phyloP scores from a whole-genome alignment of 257 asterid species.

The Coffea canephora region DNA sequence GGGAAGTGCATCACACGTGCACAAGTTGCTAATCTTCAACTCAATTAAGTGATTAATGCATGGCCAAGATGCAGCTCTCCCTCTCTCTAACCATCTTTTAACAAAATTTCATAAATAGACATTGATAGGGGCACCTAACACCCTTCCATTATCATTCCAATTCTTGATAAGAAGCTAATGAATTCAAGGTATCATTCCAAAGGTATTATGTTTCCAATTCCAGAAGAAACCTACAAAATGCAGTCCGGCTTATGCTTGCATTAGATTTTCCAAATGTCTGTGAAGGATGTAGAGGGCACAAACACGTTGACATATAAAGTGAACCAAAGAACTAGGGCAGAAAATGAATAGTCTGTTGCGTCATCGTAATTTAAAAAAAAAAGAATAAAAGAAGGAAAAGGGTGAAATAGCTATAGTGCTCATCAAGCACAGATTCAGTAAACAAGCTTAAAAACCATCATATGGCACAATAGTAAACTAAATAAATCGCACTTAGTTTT shows the following conservation, averaged over 20 bases:
- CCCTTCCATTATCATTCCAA: background rate
- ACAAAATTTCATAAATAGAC: background rate
- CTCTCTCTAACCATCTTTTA: background rate
- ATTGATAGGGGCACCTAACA: background rate
- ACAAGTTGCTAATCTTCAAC: background rate
- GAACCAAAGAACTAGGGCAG: background rate
- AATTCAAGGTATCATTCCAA: background rate
- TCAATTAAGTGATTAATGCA: background rate
- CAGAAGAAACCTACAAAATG: background rate
- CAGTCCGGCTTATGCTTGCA: background rate
- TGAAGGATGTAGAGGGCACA: background rate
- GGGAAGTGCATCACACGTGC: background rate
- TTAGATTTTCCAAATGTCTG: background rate
- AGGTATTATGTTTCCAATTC: no score
- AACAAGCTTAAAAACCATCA: constrained; percentile 1
- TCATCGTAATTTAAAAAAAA: background rate
- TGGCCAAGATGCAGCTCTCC: background rate
- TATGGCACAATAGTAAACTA: background rate
- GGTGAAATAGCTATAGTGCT: background rate
- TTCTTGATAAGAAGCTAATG: background rate
- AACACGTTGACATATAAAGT: background rate
- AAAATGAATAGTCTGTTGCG: background rate
- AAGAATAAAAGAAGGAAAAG: background rate
- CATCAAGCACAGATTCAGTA: background rate
- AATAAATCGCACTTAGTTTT: background rate